Evolutionary conservation across 2,329 filamentous ascomycete genomes (phyloP), one percentile per base, ranked within the genome.

Genomic region (Taxawa tesnikishii): DNA sequence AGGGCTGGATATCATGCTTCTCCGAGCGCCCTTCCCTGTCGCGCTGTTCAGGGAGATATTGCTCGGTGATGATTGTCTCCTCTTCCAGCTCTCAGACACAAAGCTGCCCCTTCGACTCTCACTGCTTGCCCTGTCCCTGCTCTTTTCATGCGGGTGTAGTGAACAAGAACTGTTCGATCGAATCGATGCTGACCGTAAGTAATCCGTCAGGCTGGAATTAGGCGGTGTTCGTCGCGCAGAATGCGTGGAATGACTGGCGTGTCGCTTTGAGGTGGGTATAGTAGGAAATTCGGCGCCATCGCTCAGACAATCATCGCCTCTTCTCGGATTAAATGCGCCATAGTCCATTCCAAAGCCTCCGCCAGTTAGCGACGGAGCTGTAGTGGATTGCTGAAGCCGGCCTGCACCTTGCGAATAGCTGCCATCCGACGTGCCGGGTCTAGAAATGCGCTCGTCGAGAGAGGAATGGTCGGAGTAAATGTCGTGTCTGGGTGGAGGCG

Each of bases 251-350:
- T 76, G 73, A 33, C 81, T 82, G 31, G 80, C 83, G 1, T 82
- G 82, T 6, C 78, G 79, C 53, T 87, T 87, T 18, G 83, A 73
- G 18, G 87, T 93, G 41, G 79, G 77, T 45, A 92, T 71, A 33
- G 88, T 71, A 12, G 85, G 84, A 9, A 83, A 59, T 38, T 66
- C 61, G 18, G 70, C 70, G 26, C 68, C 68, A 56, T 74, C 67
- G 50, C 73, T 67, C 21, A 65, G 59, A 41, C 65, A 62, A 33
- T 66, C 41, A 42, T 63, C 60, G 29, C 62, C 57, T 21, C 54
- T 71, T 63, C 32, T 65, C 64, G 32, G 27, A 7, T 31, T 26
- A 12, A 32, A 31, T 18, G 65, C 68, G 37, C 77, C 73, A 66
- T 83, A 83, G 50, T 83, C 80, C 56, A 83, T 71, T 28, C 80